phyloP scores from a whole-genome alignment of 306 rosid species.

The Cucumis melo region DNA sequence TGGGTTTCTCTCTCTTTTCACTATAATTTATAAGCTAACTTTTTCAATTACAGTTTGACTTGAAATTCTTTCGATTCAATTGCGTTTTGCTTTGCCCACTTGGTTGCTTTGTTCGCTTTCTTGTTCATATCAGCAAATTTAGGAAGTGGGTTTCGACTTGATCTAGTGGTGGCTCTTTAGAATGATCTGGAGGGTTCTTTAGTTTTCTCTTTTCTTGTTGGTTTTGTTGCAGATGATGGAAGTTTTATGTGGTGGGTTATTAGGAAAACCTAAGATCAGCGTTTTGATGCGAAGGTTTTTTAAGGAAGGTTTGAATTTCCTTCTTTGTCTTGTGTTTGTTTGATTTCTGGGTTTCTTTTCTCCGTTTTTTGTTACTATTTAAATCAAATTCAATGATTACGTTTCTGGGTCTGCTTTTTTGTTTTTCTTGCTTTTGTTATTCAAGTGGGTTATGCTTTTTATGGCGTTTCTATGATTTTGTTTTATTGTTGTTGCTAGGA shows the following conservation, averaged over 20 bases:
- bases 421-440: background rate
- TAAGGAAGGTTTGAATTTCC: conserved; percentile 27
- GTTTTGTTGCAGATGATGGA: conserved; percentile 9
- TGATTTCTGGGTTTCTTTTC: conserved; percentile 5
- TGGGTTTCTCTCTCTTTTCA: background rate
- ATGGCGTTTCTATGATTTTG: conserved; percentile 29
- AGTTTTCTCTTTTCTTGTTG: conserved; percentile 14
- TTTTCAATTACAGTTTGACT: conserved; percentile 14
- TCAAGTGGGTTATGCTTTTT: conserved; percentile 3
- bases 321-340: background rate
- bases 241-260: conserved; percentile 23
- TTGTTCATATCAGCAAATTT: background rate
- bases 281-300: conserved; percentile 19
- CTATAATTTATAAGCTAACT: background rate
- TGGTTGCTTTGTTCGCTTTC: background rate
- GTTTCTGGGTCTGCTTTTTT: conserved; percentile 8
- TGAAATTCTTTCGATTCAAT: background rate
- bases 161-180: background rate
- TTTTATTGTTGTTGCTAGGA: conserved; percentile 13
- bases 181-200: conserved; percentile 19
- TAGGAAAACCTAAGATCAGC: conserved; percentile 16
- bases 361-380: background rate
- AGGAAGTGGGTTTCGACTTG: background rate
- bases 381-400: conserved; percentile 6
- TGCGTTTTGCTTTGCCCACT: background rate